Conservation (phyloP, 2,329 filamentous ascomycete species). For the Pseudogymnoascus sp. region DNA sequence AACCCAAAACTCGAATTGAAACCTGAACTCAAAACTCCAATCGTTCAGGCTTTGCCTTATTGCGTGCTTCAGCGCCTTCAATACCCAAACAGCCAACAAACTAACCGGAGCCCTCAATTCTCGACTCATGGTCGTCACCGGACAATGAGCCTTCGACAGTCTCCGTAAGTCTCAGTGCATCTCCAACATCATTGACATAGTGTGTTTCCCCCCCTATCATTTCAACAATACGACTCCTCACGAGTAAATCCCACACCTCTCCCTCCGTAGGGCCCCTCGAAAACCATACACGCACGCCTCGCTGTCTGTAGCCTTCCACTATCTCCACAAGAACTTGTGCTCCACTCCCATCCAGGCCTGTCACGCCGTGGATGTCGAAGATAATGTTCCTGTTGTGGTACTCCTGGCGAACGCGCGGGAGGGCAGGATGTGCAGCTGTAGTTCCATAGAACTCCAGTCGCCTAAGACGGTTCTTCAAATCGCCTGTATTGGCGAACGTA, state of each 20-base stretch:
- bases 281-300: conserved; percentile 71
- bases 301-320: conserved; percentile 66
- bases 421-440: conserved; percentile 70
- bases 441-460: conserved; percentile 89
- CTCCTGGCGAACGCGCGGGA: conserved; percentile 67
- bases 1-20: not conserved
- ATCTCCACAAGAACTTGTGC: conserved; percentile 89
- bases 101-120: not conserved
- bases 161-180: conserved; percentile 76
- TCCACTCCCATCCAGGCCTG: conserved; percentile 84
- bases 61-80: not conserved
- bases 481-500: conserved; percentile 93
- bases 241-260: conserved; percentile 55
- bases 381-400: conserved; percentile 87
- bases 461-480: conserved; percentile 73
- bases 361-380: conserved; percentile 97
- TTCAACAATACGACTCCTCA: conserved; percentile 74
- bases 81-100: not conserved
- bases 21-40: not conserved
- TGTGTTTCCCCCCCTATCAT: conserved; percentile 67
- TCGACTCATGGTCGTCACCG: not conserved
- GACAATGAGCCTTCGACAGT: conserved; percentile 37
- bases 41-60: not conserved
- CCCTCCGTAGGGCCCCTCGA: conserved; percentile 41
- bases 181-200: conserved; percentile 75